Conservation (phyloP, 306 rosid species). For the Vachellia pachyceras region DNA sequence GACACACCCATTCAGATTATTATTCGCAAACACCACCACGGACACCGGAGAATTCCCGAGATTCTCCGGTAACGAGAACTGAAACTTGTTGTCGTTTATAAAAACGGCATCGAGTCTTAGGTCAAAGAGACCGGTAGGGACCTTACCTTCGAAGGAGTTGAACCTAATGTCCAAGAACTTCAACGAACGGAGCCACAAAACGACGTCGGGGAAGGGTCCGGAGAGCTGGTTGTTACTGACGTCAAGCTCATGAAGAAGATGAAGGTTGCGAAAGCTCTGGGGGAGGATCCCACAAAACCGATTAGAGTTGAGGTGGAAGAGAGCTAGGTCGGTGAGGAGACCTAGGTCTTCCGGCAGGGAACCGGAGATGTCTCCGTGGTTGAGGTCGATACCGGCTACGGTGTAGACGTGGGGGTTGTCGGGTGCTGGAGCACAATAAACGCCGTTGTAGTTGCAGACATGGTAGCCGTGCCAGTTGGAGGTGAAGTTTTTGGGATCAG, state of each 20-base stretch:
- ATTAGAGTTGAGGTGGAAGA: slow-evolving; percentile 85
- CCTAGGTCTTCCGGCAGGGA: slow-evolving; percentile 74
- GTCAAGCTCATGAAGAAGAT: slow-evolving; percentile 68
- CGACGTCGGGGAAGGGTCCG: slow-evolving; percentile 63
- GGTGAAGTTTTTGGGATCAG: slow-evolving; percentile 75
- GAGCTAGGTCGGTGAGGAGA: slow-evolving; percentile 69
- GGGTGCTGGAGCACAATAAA: slow-evolving; percentile 77
- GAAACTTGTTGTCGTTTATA: slow-evolving; percentile 73
- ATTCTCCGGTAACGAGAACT: slow-evolving; percentile 59
- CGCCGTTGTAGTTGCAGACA: slow-evolving; percentile 86
- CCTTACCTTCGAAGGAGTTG: slow-evolving; percentile 62
- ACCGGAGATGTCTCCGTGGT: slow-evolving; percentile 73
- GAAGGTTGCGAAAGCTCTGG: slow-evolving; percentile 40
- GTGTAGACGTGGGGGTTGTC: slow-evolving; percentile 63
- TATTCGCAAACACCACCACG: slow-evolving; percentile 76
- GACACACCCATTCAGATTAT: slow-evolving; percentile 61
- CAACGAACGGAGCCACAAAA: slow-evolving; percentile 55
- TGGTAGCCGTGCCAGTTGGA: slow-evolving; percentile 69
- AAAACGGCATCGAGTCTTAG: slow-evolving; percentile 78
- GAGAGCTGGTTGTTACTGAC: slow-evolving; percentile 78
- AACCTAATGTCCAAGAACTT: slow-evolving; percentile 71
- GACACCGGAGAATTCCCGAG: slow-evolving; percentile 68
- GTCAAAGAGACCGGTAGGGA: slow-evolving; percentile 66
- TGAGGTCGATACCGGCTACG: slow-evolving; percentile 89
- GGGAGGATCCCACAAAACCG: slow-evolving; percentile 78